These are phyloP conservation scores for Cryptosporidium viatorum DNA, from an alignment of 169 alveolate genomes.

Conservation along the genomic window DNA sequence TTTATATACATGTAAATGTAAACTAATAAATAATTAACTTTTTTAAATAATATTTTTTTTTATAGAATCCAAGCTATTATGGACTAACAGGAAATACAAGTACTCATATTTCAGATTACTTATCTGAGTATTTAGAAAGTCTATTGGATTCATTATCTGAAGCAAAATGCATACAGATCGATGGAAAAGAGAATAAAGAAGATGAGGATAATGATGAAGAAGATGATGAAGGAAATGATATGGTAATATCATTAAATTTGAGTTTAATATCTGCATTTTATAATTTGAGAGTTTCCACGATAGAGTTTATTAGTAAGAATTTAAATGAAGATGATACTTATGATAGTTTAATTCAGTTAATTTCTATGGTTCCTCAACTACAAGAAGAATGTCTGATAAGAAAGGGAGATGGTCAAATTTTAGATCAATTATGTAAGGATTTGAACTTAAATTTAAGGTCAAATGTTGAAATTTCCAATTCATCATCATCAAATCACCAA, in stretches of 20 bases:
- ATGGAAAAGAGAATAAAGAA: conserved; percentile 86
- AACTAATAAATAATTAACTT: too few species aligned
- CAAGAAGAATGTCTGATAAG: conserved; percentile 50
- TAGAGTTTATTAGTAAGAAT: conserved; percentile 54
- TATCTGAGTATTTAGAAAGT: conserved; percentile 95
- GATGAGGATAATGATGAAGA: conserved; percentile 79
- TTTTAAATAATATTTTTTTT: background rate
- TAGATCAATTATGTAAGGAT: conserved; percentile 3
- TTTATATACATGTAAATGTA: conserved; percentile 9
- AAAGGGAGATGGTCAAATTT: conserved; percentile 18
- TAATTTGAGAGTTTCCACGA: conserved; percentile 80
- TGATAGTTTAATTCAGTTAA: conserved; percentile 12
- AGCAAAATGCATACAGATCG: conserved; percentile 92
- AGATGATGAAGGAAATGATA: conserved; percentile 54
- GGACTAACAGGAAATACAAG: conserved; percentile 94
- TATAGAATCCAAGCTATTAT: conserved; percentile 98
- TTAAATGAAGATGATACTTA: conserved; percentile 18
- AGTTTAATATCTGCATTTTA: conserved; percentile 88
- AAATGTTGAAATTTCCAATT: background rate
- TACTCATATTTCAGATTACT: conserved; percentile 93
- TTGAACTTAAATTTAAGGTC: background rate
- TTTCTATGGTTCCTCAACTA: conserved; percentile 23
- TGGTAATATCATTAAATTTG: conserved; percentile 82
- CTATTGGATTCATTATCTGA: conserved; percentile 92
- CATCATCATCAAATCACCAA: background rate